A percentile compares a stretch with the other conserved stretches of the same genome.
These are phyloP conservation scores for Neltuma alba DNA, from an alignment of 306 rosid species.

Conservation along the genomic window DNA sequence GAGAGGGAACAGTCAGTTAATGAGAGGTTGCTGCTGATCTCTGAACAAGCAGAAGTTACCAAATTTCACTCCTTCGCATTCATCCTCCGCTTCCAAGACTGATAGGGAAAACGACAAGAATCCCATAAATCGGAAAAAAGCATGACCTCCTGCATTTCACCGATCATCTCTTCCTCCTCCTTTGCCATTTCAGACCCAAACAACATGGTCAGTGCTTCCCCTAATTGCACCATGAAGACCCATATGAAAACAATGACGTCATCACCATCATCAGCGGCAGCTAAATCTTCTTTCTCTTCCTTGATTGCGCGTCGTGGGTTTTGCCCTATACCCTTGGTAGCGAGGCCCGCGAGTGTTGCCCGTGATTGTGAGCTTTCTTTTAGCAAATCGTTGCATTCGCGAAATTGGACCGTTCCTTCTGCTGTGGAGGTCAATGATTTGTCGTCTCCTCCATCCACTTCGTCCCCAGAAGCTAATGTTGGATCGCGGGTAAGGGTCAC, in stretches of 20 bases:
- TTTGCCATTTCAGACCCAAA: background rate
- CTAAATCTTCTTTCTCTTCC: background rate
- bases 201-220: constrained; percentile 32
- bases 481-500: constrained; percentile 85
- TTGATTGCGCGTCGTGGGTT: constrained; percentile 7
- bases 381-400: constrained; percentile 39
- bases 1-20: background rate
- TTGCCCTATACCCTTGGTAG: constrained; percentile 15
- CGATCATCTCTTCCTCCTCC: background rate
- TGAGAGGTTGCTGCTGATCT: background rate
- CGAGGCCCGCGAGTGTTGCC: constrained; percentile 30
- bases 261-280: background rate
- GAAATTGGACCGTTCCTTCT: constrained; percentile 31
- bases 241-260: constrained; percentile 20
- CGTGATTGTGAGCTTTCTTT: constrained; percentile 56
- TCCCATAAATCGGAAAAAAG: background rate
- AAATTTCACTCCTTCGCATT: background rate
- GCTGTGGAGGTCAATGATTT: constrained; percentile 34
- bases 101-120: background rate
- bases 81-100: background rate
- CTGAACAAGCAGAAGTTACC: background rate
- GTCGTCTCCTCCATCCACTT: constrained; percentile 43
- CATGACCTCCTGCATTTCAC: constrained; percentile 18
- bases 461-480: constrained; percentile 43
- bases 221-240: constrained; percentile 26